phyloP scores from a whole-genome alignment of 306 rosid species.

The Vicia faba region DNA sequence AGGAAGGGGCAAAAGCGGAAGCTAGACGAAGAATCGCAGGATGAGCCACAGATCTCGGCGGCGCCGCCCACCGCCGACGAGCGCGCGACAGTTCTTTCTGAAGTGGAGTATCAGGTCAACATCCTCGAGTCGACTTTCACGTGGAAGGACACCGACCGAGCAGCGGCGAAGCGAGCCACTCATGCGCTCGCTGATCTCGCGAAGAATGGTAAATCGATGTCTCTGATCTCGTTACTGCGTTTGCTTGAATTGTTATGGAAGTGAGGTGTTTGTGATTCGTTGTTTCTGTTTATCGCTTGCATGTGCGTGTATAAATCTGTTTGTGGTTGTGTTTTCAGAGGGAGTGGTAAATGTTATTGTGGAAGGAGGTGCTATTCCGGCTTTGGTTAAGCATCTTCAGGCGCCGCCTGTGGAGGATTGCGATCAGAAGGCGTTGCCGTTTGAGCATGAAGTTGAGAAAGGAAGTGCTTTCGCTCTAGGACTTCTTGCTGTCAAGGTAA shows the following conservation, averaged over 20 bases:
- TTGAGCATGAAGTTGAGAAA: conserved; percentile 96
- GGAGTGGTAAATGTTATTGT: conserved; percentile 95
- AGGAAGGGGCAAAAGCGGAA: conserved; percentile 94
- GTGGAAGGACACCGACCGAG: conserved; percentile 83
- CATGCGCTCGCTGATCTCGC: conserved; percentile 98
- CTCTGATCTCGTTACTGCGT: conserved; percentile 48
- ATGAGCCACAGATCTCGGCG: conserved; percentile 62
- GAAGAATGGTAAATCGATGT: conserved; percentile 66
- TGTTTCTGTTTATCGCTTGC: conserved; percentile 10
- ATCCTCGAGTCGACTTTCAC: conserved; percentile 76
- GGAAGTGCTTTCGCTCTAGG: conserved; percentile 97
- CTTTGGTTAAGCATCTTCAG: conserved; percentile 83
- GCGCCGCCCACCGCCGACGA: conserved; percentile 71
- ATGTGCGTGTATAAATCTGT: conserved; percentile 13
- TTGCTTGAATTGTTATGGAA: conserved; percentile 32
- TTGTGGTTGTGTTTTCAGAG: conserved; percentile 59
- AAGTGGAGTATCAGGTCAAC: conserved; percentile 62
- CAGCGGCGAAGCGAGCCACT: conserved; percentile 91
- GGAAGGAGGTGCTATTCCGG: conserved; percentile 93
- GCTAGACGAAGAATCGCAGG: conserved; percentile 72
- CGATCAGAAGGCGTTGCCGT: conserved; percentile 65
- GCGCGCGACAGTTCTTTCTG: conserved; percentile 58
- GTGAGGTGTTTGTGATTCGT: conserved; percentile 21
- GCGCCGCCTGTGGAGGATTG: conserved; percentile 63
- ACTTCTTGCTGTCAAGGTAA: conserved; percentile 95